Evolutionary conservation across 345 rosid species (phyloP).

Genomic region (Pugionium dolabratum): DNA sequence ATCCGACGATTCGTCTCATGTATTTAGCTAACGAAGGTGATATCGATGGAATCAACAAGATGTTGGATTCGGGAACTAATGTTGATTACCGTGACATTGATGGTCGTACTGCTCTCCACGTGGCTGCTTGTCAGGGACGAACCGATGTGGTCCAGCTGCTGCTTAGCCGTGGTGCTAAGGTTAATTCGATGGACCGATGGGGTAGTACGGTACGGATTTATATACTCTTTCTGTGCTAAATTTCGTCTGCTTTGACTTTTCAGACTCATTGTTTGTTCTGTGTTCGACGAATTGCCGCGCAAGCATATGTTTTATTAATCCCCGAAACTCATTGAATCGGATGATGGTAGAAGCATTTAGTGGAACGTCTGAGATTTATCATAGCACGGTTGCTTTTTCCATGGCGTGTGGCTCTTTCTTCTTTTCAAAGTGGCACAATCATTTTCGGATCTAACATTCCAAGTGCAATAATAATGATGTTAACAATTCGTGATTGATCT

Average conservation of each 20-base stretch:
- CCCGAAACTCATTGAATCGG: neutral
- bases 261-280: constrained; percentile 24
- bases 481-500: constrained; percentile 36
- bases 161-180: constrained; percentile 53
- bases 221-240: neutral
- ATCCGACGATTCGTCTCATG: constrained; percentile 65
- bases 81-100: constrained; percentile 69
- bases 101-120: constrained; percentile 74
- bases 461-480: constrained; percentile 6
- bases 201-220: constrained; percentile 55
- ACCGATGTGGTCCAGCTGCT: constrained; percentile 54
- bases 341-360: neutral
- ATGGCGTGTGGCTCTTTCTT: no score
- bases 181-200: constrained; percentile 56
- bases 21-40: constrained; percentile 79
- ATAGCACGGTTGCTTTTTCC: neutral
- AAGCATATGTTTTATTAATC: neutral
- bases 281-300: constrained; percentile 29
- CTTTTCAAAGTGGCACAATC: neutral
- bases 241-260: constrained; percentile 14
- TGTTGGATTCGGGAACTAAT: constrained; percentile 61
- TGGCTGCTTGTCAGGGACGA: constrained; percentile 73
- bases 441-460: neutral
- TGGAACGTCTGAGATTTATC: constrained; percentile 17
- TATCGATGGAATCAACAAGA: constrained; percentile 58